Conservation (phyloP, 177 flowering plant species). For the Vitis hybrid region DNA sequence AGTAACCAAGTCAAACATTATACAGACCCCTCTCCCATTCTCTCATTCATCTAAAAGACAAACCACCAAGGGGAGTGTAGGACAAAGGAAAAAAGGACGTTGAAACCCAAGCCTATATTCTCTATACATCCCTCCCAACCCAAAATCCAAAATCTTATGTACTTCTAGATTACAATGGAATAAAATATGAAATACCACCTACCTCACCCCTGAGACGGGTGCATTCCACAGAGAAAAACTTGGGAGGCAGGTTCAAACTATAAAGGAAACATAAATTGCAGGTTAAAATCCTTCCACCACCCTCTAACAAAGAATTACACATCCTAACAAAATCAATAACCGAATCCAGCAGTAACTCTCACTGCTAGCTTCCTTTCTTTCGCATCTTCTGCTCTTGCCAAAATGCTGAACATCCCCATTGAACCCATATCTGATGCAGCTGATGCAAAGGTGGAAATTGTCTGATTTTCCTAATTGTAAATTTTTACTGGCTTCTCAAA, state of each 20-base stretch:
- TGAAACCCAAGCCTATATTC: too few species aligned
- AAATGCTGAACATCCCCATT: constrained; percentile 5
- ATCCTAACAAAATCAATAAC: constrained; percentile 4
- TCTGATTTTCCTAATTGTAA: constrained; percentile 44
- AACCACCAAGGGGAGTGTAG: too few species aligned
- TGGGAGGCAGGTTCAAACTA: constrained; percentile 1
- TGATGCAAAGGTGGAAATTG: background rate
- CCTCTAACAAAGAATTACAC: constrained; percentile 6
- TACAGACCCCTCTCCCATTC: too few species aligned
- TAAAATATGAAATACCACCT: background rate
- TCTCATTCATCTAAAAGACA: too few species aligned
- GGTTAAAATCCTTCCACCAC: background rate
- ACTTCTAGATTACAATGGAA: constrained; percentile 14
- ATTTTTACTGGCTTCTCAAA: constrained; percentile 74
- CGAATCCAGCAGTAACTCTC: background rate
- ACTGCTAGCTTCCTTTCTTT: constrained; percentile 4
- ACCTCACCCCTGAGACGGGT: constrained; percentile 12
- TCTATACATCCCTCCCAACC: background rate
- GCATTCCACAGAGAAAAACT: background rate
- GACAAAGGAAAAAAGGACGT: background rate
- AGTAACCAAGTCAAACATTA: too few species aligned
- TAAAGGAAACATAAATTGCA: background rate
- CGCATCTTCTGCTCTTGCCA: background rate
- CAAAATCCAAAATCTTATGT: constrained; percentile 25
- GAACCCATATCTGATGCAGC: constrained; percentile 4